Percentiles rank a stretch among this genome's conserved stretches.
phyloP scores from a whole-genome alignment of 1,284 basidiomycete genomes.

The Pulveroboletus sp. region DNA sequence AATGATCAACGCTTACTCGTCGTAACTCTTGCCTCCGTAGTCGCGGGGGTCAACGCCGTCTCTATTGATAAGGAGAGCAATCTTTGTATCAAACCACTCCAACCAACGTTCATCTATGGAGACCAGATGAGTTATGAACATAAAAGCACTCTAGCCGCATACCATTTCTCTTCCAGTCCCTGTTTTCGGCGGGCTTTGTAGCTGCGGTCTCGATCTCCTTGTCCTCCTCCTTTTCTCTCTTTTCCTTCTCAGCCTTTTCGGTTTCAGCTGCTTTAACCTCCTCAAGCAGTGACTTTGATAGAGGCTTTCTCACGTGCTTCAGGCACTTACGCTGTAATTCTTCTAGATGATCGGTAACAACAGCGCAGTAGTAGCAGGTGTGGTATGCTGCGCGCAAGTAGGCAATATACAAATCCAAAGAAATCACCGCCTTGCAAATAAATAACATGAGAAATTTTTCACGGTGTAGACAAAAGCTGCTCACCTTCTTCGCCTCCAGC shows the following conservation, averaged over 20 bases:
- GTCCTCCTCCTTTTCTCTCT: conserved; percentile 40
- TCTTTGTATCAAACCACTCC: conserved; percentile 82
- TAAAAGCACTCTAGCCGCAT: conserved; percentile 26
- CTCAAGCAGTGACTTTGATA: conserved; percentile 57
- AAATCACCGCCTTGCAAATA: conserved; percentile 58
- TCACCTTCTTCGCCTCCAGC: conserved; percentile 69
- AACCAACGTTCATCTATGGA: conserved; percentile 82
- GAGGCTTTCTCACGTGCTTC: conserved; percentile 80
- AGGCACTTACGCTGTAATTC: conserved; percentile 93
- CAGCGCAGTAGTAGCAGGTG: conserved; percentile 95
- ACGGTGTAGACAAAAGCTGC: conserved; percentile 21
- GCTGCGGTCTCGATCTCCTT: conserved; percentile 29
- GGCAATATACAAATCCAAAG: conserved; percentile 82
- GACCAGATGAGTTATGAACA: conserved; percentile 17
- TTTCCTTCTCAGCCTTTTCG: conserved; percentile 43
- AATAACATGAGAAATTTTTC: conserved; percentile 24
- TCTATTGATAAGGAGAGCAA: conserved; percentile 74
- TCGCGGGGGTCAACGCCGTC: conserved; percentile 80
- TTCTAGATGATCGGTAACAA: conserved; percentile 88
- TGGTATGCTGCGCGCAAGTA: conserved; percentile 84
- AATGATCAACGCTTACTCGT: conserved; percentile 65
- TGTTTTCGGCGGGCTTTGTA: conserved; percentile 39
- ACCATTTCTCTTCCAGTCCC: conserved; percentile 75
- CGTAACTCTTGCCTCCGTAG: conserved; percentile 85
- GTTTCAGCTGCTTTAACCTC: conserved; percentile 53